A percentile compares a stretch with the other conserved stretches of the same genome.
Evolutionary conservation across 1,284 basidiomycete genomes (phyloP).

Genomic region (Cryptococcus neoformans): DNA sequence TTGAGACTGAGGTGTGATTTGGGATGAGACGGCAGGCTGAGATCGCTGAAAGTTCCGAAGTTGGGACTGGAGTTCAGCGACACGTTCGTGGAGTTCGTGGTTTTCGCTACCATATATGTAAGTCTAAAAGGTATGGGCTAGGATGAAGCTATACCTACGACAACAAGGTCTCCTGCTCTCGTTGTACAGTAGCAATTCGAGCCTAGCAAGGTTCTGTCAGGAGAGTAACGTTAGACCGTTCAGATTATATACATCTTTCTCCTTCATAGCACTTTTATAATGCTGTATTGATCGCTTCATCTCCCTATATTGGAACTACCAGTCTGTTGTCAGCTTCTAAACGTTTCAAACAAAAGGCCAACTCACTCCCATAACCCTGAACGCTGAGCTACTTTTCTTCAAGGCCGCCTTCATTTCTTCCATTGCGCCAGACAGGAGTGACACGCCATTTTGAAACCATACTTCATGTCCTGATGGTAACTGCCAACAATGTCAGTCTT

Average conservation of each 20-base stretch:
- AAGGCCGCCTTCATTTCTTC: not conserved
- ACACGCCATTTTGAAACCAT: slow-evolving; percentile 2
- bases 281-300: slow-evolving; percentile 2
- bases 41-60: not conserved
- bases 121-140: not conserved
- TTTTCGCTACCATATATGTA: not conserved
- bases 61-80: not conserved
- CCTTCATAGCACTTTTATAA: not conserved
- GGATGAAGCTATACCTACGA: not conserved
- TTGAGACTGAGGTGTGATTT: not conserved
- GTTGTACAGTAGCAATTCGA: not conserved
- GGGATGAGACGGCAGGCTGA: not conserved
- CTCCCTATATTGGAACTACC: slow-evolving; percentile 4
- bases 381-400: not conserved
- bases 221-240: not conserved
- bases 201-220: not conserved
- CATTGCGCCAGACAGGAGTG: not conserved
- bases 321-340: not conserved
- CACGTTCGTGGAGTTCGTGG: not conserved
- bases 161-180: not conserved
- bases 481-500: not conserved
- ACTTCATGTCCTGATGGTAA: slow-evolving; percentile 3
- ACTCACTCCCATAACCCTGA: not conserved
- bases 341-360: not conserved
- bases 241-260: not conserved